A percentile compares a stretch with the other conserved stretches of the same genome.
Conservation (phyloP, 495 filamentous ascomycete species). For the Astrothelium subdiscretum region DNA sequence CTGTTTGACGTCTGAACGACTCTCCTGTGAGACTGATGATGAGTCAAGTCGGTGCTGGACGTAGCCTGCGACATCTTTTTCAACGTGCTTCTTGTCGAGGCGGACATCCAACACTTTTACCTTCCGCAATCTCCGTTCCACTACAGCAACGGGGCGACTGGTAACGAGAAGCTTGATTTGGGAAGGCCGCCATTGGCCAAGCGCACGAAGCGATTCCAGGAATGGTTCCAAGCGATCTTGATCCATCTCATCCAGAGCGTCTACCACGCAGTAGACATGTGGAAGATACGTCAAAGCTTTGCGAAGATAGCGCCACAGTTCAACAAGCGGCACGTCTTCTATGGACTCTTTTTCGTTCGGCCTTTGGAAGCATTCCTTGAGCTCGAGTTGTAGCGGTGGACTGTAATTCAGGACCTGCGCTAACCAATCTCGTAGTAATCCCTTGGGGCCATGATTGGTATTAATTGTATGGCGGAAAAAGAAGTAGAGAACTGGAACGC, state of each 20-base stretch:
- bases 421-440: constrained; percentile 35
- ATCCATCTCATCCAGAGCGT: constrained; percentile 41
- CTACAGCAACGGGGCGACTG: constrained; percentile 28
- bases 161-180: constrained; percentile 35
- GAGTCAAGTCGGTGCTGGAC: constrained; percentile 23
- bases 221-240: constrained; percentile 28
- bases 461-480: constrained; percentile 45
- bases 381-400: constrained; percentile 27
- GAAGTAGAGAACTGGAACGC: constrained; percentile 37
- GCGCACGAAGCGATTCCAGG: constrained; percentile 20
- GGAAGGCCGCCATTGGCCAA: constrained; percentile 30
- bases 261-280: constrained; percentile 34
- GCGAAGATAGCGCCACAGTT: background rate
- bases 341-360: constrained; percentile 18
- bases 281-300: constrained; percentile 10
- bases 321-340: background rate
- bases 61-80: constrained; percentile 33
- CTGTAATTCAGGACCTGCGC: constrained; percentile 32
- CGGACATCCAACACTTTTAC: constrained; percentile 21
- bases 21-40: constrained; percentile 8
- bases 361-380: constrained; percentile 19
- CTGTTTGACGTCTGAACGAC: constrained; percentile 8
- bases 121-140: constrained; percentile 19
- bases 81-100: constrained; percentile 30
- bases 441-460: constrained; percentile 34